Evolutionary conservation across 768 basidiomycete species (phyloP).

Genomic region (Cystobasidium tubakii): DNA sequence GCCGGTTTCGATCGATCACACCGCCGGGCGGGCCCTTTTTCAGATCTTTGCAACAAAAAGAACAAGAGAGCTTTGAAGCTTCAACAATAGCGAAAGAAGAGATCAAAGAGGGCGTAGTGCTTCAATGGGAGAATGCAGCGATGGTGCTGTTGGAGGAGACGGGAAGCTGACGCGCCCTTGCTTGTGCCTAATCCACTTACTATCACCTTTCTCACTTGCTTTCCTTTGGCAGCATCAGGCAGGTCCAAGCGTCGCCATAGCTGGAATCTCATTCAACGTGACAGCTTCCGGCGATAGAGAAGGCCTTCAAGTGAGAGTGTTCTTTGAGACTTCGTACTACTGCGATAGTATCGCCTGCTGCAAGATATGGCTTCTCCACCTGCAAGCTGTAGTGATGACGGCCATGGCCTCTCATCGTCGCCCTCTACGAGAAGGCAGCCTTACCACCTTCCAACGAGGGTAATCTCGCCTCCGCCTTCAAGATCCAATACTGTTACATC

Average conservation of each 20-base stretch:
- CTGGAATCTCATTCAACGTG: conserved; percentile 16
- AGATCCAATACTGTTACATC: background rate
- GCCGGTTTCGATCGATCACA: too few species aligned
- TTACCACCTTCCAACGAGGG: conserved; percentile 19
- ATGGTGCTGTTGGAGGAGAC: too few species aligned
- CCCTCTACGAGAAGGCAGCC: background rate
- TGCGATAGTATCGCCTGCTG: too few species aligned
- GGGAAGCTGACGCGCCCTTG: background rate
- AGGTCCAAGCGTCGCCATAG: conserved; percentile 3
- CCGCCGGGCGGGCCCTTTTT: too few species aligned
- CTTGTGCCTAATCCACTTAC: background rate
- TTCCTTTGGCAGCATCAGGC: background rate
- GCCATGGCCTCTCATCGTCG: background rate
- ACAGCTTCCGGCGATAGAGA: background rate
- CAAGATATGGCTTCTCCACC: background rate
- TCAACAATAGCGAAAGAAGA: background rate
- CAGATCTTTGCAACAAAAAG: background rate
- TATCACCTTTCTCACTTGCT: background rate
- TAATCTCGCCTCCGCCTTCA: conserved; percentile 5
- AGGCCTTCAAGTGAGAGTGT: too few species aligned
- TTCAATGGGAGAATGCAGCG: too few species aligned
- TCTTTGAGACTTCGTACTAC: too few species aligned
- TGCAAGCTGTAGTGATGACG: background rate
- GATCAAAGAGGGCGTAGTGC: too few species aligned
- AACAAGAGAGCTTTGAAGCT: background rate